These are phyloP conservation scores for Cutaneotrichosporon sp. DNA, from an alignment of 1,284 basidiomycete species.

Conservation along the genomic window DNA sequence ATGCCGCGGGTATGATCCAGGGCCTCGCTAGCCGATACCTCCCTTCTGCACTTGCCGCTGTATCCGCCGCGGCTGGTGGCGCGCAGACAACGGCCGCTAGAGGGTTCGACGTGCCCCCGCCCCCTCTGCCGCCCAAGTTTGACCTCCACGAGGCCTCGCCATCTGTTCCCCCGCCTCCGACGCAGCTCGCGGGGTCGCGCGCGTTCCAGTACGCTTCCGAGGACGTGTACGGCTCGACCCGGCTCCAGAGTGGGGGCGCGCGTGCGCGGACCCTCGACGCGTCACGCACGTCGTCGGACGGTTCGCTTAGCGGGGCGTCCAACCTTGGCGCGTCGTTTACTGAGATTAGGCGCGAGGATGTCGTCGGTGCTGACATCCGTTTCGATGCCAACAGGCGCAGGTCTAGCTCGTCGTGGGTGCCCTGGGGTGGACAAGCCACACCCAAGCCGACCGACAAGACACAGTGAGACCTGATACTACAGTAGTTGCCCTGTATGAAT, in stretches of 20 bases:
- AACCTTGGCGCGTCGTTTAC: constrained; percentile 30
- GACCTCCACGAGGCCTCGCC: background rate
- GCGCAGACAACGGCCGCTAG: constrained; percentile 14
- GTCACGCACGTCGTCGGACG: constrained; percentile 18
- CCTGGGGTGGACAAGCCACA: constrained; percentile 10
- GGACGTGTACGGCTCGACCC: constrained; percentile 3
- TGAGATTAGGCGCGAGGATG: constrained; percentile 45
- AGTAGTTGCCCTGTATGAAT: background rate
- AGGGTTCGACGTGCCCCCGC: constrained; percentile 18
- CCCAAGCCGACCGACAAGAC: constrained; percentile 16
- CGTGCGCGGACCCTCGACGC: background rate
- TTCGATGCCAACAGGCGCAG: background rate
- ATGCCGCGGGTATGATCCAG: constrained; percentile 36
- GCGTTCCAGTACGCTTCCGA: constrained; percentile 15
- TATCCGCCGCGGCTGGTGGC: constrained; percentile 33
- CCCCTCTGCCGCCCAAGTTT: background rate
- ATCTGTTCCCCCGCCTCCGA: constrained; percentile 4
- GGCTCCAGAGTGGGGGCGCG: background rate
- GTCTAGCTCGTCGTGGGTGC: constrained; percentile 13
- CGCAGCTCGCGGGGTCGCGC: constrained; percentile 8
- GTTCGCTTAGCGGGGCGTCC: constrained; percentile 17
- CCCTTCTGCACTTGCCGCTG: constrained; percentile 44
- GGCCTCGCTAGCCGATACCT: constrained; percentile 35
- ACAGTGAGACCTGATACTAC: background rate
- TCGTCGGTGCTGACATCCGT: constrained; percentile 25